A percentile compares a stretch with the other conserved stretches of the same genome.
These are phyloP conservation scores for Hypoxylon sp. DNA, from an alignment of 2,329 filamentous ascomycete species.

Conservation along the genomic window DNA sequence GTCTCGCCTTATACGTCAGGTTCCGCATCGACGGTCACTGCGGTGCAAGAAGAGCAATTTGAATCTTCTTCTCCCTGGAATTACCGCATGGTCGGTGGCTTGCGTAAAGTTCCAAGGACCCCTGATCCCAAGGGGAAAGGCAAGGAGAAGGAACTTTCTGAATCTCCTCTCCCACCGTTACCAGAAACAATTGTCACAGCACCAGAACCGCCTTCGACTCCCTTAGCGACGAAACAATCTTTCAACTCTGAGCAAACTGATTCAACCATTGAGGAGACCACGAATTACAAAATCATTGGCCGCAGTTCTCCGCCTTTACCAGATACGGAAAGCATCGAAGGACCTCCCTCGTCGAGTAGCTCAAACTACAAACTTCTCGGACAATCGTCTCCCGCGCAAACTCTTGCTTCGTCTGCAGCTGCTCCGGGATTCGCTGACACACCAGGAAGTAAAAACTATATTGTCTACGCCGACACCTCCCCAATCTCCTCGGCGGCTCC, in stretches of 20 bases:
- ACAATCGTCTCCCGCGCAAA: slow-evolving; percentile 63
- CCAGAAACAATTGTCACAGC: slow-evolving; percentile 48
- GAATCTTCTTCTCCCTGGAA: slow-evolving; percentile 62
- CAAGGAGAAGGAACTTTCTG: slow-evolving; percentile 57
- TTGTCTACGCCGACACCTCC: slow-evolving; percentile 63
- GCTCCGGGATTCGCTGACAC: slow-evolving; percentile 52
- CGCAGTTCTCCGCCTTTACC: slow-evolving; percentile 60
- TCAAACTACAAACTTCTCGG: slow-evolving; percentile 67
- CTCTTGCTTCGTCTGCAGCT: slow-evolving; percentile 55
- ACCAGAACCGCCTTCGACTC: slow-evolving; percentile 40
- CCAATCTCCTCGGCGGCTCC: slow-evolving; percentile 52
- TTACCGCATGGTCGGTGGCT: slow-evolving; percentile 66
- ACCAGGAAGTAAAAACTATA: slow-evolving; percentile 62
- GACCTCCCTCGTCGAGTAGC: slow-evolving; percentile 58
- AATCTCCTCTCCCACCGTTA: slow-evolving; percentile 51
- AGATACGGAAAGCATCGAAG: slow-evolving; percentile 59
- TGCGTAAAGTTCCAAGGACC: slow-evolving; percentile 65
- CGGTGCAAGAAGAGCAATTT: slow-evolving; percentile 53
- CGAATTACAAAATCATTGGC: slow-evolving; percentile 68
- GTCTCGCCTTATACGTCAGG: slow-evolving; percentile 55
- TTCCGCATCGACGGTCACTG: slow-evolving; percentile 52
- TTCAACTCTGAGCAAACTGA: slow-evolving; percentile 57
- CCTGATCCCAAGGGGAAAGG: slow-evolving; percentile 55
- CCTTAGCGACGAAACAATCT: slow-evolving; percentile 54
- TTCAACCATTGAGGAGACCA: slow-evolving; percentile 61